Evolutionary conservation across 139 green algal genomes (phyloP).

Genomic region (Marvania coccoides): DNA sequence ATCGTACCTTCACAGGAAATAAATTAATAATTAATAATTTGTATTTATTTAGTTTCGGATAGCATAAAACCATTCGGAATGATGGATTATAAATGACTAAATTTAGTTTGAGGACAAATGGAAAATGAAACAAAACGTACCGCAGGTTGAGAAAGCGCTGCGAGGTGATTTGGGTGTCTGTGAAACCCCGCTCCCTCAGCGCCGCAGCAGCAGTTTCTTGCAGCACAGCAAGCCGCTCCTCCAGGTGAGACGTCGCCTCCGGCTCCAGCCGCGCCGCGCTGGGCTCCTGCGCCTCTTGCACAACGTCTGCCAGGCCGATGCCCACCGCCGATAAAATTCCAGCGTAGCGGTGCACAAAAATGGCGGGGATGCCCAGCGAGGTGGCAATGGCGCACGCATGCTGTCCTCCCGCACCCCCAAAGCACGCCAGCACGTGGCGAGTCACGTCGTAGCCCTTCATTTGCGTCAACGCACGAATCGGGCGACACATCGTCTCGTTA

Average conservation of each 20-base stretch:
- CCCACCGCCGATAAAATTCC: constrained; percentile 91
- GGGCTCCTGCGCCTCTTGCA: constrained; percentile 83
- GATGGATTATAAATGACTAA: too few relatives aligned
- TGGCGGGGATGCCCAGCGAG: constrained; percentile 82
- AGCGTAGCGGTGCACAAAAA: constrained; percentile 87
- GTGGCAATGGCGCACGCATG: constrained; percentile 91
- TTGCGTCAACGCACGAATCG: constrained; percentile 87
- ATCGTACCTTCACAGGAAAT: too few relatives aligned
- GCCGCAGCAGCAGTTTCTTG: constrained; percentile 22
- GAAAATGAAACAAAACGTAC: too few relatives aligned
- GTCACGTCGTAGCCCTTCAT: constrained; percentile 86
- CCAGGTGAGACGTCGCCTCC: constrained; percentile 21
- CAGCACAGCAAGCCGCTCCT: constrained; percentile 48
- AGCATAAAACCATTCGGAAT: too few relatives aligned
- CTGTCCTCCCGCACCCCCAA: constrained; percentile 93
- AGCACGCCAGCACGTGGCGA: constrained; percentile 84
- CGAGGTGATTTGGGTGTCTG: neutral
- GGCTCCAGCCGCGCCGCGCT: constrained; percentile 31
- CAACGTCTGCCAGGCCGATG: constrained; percentile 90
- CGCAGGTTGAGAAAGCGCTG: constrained; percentile 85
- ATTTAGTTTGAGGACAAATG: too few relatives aligned
- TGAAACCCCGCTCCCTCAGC: constrained; percentile 34
- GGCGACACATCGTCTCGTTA: constrained; percentile 97
- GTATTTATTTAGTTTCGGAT: too few relatives aligned
- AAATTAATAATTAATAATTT: too few relatives aligned